These are phyloP conservation scores for Penicillium silybi DNA, from an alignment of 495 filamentous ascomycete species.

Conservation along the genomic window DNA sequence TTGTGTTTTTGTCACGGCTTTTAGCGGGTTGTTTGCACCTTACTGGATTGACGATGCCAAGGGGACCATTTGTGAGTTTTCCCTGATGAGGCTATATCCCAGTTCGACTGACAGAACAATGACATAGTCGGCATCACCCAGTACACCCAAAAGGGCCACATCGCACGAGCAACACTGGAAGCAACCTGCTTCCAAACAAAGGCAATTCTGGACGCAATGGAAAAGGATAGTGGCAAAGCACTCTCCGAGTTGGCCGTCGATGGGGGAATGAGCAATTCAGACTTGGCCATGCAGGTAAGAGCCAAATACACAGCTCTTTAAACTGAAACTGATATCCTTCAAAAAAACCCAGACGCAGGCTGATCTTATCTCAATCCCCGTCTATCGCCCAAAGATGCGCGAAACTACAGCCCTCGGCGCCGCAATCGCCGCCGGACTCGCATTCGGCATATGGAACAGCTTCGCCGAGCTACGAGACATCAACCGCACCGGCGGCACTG, in stretches of 20 bases:
- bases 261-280: constrained; percentile 90
- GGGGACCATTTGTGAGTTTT: constrained; percentile 73
- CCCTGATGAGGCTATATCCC: not conserved
- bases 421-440: constrained; percentile 92
- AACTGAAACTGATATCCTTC: not conserved
- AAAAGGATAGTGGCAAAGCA: constrained; percentile 79
- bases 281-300: constrained; percentile 80
- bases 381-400: constrained; percentile 61
- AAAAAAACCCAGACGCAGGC: constrained; percentile 36
- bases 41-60: constrained; percentile 98
- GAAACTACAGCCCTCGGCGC: constrained; percentile 92
- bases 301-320: not conserved
- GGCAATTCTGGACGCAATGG: constrained; percentile 93
- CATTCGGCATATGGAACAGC: constrained; percentile 74
- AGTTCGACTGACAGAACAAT: constrained; percentile 4
- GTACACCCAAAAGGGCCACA: constrained; percentile 85
- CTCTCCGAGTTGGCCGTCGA: constrained; percentile 81
- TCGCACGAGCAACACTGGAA: constrained; percentile 89
- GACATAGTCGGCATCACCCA: constrained; percentile 78
- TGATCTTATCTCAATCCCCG: constrained; percentile 42
- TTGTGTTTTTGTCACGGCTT: constrained; percentile 92
- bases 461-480: constrained; percentile 77
- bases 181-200: constrained; percentile 95
- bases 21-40: constrained; percentile 91
- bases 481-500: constrained; percentile 65